Percentiles rank a stretch among this genome's conserved stretches.
phyloP scores from a whole-genome alignment of 2,329 filamentous ascomycete genomes.

The Fusarium xyrophilum region DNA sequence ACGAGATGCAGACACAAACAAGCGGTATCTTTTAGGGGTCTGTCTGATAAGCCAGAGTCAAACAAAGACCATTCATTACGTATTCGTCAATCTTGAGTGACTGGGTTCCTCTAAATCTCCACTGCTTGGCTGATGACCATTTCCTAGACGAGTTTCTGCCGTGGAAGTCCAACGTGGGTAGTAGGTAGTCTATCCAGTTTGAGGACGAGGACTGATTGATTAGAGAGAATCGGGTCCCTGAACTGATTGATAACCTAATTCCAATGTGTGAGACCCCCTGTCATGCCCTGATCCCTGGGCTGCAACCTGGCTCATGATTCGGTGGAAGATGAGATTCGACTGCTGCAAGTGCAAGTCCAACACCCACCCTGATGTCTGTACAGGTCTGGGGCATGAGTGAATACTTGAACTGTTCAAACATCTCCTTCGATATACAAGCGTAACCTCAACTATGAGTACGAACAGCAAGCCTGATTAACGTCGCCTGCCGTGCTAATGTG shows the following conservation, averaged over 20 bases:
- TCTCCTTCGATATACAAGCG: neutral
- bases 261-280: conserved; percentile 12
- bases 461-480: neutral
- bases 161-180: neutral
- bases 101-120: neutral
- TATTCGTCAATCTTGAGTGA: neutral
- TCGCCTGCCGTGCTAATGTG: neutral
- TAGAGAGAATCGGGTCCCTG: conserved; percentile 15
- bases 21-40: neutral
- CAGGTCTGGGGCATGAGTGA: neutral
- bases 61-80: neutral
- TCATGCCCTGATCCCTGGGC: conserved; percentile 6
- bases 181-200: neutral
- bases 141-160: neutral
- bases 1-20: neutral
- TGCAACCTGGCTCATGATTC: neutral
- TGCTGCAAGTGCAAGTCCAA: neutral
- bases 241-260: conserved; percentile 42
- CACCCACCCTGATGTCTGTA: neutral
- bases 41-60: neutral
- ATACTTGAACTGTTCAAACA: neutral
- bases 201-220: conserved; percentile 23
- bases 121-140: neutral
- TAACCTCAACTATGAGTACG: neutral
- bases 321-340: neutral